Base-by-base conservation (phyloP, 108 stramenopile species). In the Cyclostephanos tholiformis region DNA sequence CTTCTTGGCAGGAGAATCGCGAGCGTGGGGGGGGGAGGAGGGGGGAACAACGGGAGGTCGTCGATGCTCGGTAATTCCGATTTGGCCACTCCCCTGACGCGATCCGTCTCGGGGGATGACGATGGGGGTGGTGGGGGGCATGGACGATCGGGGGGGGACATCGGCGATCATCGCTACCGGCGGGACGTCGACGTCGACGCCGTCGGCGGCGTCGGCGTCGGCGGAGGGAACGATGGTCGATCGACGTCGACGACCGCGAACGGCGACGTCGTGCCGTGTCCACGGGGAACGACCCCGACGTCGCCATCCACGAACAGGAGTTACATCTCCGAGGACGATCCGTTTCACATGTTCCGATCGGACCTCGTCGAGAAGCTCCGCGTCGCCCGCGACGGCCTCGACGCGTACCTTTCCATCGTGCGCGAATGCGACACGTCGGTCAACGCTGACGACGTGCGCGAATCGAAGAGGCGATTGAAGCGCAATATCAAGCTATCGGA, bases 301-400 rank as follows among this genome's bases (percentile, higher is more conserved):
- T 6, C 1, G 36, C 36, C 63, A 26, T 2, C 53, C n/a, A 2
- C 53, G 22, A 56, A 43, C n/a, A 65, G 59, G 26, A 68, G 51
- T 23, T 68, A 50, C 63, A 71, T 78, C 46, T 64, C 65, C 29
- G 74, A 80, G 50, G 74, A 85, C 25, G 92, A 91, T 74, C 92
- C 92, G 14, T 93, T 88, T 75, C 88, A 87, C 71, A 86, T 91
- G 17, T 93, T 93, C 71, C 87, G 88, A 67, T 80, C 67, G 11
- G 92, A 93, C 68, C 74, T 93, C 56, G 60, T 79, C n/a, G 52
- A 66, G 19, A 88, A 91, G 62, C 63, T 93, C 35, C 82, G 85
- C 16, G 36, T 78, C 14, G 90, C 88, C 50, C 86, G 90, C 41
- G 88, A 85, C 20, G 62, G 69, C 6, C 62, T 93, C 61, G 74